Conservation (phyloP, 2,329 filamentous ascomycete species). For the Leptographium galeiforme region DNA sequence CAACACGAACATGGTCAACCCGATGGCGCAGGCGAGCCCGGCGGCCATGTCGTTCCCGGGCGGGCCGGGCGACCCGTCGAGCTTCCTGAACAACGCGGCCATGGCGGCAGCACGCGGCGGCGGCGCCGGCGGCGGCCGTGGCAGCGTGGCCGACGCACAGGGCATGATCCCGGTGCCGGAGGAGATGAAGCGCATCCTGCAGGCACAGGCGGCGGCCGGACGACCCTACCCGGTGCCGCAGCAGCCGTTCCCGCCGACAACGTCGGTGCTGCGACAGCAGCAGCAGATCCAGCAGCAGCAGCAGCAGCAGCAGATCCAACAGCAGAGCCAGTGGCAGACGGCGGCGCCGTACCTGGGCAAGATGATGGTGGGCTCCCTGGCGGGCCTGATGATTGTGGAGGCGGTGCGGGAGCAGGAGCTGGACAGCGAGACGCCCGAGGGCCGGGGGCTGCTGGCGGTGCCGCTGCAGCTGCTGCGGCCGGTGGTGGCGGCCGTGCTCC, state of each 20-base stretch:
- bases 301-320: constrained; percentile 16
- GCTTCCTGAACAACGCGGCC: constrained; percentile 4
- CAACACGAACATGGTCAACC: constrained; percentile 33
- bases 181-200: constrained; percentile 48
- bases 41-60: constrained; percentile 31
- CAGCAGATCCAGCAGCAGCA: constrained; percentile 24
- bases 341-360: constrained; percentile 51
- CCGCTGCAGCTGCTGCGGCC: constrained; percentile 44
- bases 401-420: constrained; percentile 56
- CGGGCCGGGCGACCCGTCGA: constrained; percentile 22
- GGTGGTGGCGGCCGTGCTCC: constrained; percentile 23
- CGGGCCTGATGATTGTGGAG: constrained; percentile 83
- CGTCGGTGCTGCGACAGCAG: constrained; percentile 37
- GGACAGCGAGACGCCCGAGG: constrained; percentile 48
- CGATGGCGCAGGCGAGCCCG: constrained; percentile 32
- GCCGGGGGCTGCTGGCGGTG: constrained; percentile 40
- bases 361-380: constrained; percentile 84
- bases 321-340: constrained; percentile 41
- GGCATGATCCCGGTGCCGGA: constrained; percentile 56
- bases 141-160: constrained; percentile 26
- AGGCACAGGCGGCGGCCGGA: constrained; percentile 40
- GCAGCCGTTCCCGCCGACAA: constrained; percentile 26
- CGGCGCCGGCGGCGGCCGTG: constrained; percentile 19
- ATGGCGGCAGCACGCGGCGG: constrained; percentile 22
- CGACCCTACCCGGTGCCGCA: constrained; percentile 36